Evolutionary conservation across 441 rosid genomes (phyloP), one percentile per base, ranked within the genome.

Genomic region (Erysimum cheiri): DNA sequence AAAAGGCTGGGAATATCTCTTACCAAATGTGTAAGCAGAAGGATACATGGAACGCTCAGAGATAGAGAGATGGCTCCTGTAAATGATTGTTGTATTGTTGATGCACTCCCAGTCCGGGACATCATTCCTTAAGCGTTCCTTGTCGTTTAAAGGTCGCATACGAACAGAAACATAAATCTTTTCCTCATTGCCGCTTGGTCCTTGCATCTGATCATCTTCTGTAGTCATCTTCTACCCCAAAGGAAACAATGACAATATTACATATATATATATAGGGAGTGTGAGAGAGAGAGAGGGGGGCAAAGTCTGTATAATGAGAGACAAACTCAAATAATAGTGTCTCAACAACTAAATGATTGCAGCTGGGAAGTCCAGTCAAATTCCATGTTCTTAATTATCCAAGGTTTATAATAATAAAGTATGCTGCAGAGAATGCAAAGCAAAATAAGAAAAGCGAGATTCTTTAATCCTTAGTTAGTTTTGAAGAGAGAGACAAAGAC

Each of bases 21-120:
- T 81, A 87, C 94, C 95, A 73, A 88, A 88, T 54, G 87, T 76
- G 64, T 88, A 88, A 9, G 88, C 85, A 78, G 84, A 64, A 55
- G 95, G 90, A 73, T 86, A 87, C 87, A 85, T 76, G 70, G 90
- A 88, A 69, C 90, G 78, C 54, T 88, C 91, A 22, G 87, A 80
- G 69, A 80, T 76, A 33, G 87, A 85, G 73, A 81, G 92, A 64
- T 75, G 82, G 80, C 83, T 85, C 79, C 81, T 76, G 82, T 80
- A 87, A 64, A 87, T 66, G 65, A 88, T 55, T 5, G 88, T 87
- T 55, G 70, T 77, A 19, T 83, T 82, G 74, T 74, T 79, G 82
- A 88, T 80, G 80, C 90, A 87, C 74, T 87, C 92, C 90, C 95
- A 87, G 73, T 89, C 92, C 0, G 78, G 80, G n/a, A 79, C 85